Evolutionary conservation across 805 yeast species (phyloP).

Genomic region (Candida ortonii): DNA sequence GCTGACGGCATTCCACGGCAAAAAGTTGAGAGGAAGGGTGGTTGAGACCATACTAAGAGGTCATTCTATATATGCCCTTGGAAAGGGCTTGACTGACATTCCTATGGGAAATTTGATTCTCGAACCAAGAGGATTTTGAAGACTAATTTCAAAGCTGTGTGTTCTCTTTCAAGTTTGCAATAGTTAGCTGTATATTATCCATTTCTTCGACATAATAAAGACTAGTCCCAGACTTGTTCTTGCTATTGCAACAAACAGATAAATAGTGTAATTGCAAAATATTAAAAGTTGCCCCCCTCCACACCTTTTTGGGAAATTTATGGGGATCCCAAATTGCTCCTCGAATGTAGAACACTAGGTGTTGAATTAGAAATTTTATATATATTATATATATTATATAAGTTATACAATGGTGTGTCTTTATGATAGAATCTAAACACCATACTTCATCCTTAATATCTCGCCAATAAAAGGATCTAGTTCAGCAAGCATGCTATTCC

Average conservation of each 20-base stretch:
- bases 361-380: neutral
- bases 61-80: slow-evolving; percentile 54
- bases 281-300: too few relatives aligned
- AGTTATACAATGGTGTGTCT: neutral
- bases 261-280: too few relatives aligned
- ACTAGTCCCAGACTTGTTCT: too few relatives aligned
- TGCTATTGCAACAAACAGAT: too few relatives aligned
- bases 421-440: too few relatives aligned
- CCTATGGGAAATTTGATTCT: slow-evolving; percentile 61
- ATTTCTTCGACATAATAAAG: too few relatives aligned
- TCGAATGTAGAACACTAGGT: slow-evolving; percentile 3
- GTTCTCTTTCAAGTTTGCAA: too few relatives aligned
- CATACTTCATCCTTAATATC: slow-evolving; percentile 27
- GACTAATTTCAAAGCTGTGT: neutral
- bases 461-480: slow-evolving; percentile 27
- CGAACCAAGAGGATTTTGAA: slow-evolving; percentile 46
- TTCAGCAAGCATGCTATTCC: slow-evolving; percentile 24
- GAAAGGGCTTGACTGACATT: slow-evolving; percentile 51
- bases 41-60: slow-evolving; percentile 82
- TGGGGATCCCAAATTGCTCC: too few relatives aligned
- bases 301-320: too few relatives aligned
- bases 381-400: neutral
- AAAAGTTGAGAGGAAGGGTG: slow-evolving; percentile 66
- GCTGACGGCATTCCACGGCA: slow-evolving; percentile 82
- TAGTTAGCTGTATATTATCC: too few relatives aligned